Evolutionary conservation across 495 filamentous ascomycete species (phyloP), one percentile per base, ranked within the genome.

Genomic region (Geopyxis carbonaria): DNA sequence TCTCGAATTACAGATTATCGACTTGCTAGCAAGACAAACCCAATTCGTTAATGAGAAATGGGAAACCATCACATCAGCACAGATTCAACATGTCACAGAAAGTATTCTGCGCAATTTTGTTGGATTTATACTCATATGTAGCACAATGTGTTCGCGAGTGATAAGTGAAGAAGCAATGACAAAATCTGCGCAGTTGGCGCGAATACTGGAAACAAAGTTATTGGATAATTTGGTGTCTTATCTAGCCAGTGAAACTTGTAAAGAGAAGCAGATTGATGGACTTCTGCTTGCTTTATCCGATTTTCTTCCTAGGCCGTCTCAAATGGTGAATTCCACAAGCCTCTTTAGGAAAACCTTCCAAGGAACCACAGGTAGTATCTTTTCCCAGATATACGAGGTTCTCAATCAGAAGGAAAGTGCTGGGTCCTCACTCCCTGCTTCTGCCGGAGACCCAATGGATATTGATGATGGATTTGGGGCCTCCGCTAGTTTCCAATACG

Each of bases 381-480:
- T 67, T 18, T 48, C 53, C 15, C 60, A 61, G 31, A 25, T 70
- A 4, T 66, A 64, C 1, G 35, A 49, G 20, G 47, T 60, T 2
- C 59, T 81, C 18, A 66, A 70, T 23, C 59, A 60, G 14, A 63
- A 49, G 27, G 30, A 21, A 13, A 47, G 32, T 25, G 30, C 29
- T 22, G 45, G 28, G n/a, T 22, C 19, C 15, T 35, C 47, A 21
- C 40, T 42, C 31, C 32, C 44, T n/a, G 25, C 40, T 20, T 28
- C 50, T 0, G 50, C 42, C 11, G 22, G 32, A 23, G 76, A 86
- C 47, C 46, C 61, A 10, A 84, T 92, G 80, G 84, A 93, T 41
- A 52, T 92, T 16, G 84, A 39, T 15, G 72, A 77, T 36, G 69
- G 67, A 10, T 74, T 84, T 20, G 68, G 50, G 18, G 41, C 53